Base-by-base conservation (phyloP, 805 yeast species). In the Cyberlindnera misumaiensis region DNA sequence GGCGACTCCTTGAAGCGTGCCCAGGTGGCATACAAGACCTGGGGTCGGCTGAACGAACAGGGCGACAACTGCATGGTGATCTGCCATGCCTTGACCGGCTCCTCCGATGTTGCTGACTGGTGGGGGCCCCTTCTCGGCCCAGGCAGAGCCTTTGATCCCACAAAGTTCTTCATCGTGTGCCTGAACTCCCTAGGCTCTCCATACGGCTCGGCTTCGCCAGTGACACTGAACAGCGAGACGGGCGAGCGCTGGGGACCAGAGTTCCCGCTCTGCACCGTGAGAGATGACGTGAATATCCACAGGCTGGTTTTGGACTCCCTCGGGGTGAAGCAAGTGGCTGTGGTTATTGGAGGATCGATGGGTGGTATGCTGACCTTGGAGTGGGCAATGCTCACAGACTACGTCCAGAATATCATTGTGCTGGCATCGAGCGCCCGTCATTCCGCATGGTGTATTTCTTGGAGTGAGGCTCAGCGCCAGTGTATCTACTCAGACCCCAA, bases 391-490 rank as follows among this genome's bases (percentile, higher is more conserved):
- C 82, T 82, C 4, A 58, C 67, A 2, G 72, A 69, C 2, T 93
- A 75, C 55, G 95, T 93, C 26, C 72, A 72, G 42, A 67, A 73
- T 30, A 67, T 84, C 16, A 80, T 90, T 11, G 90, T 96, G 0
- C 63, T 90, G 38, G 98, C 98, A 2, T 90, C 97, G 0, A 79
- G 94, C 18, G 96, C 97, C 0, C 71, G 94, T 54, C 95, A 89
- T 32, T 83, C 95, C 3, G 98, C 98, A 0, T 93, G 98, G 98
- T 93, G 97, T 49, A 93, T 93, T 30, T 85, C 96, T 4, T 93
- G 98, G 98, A 90, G 95, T 39, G 98, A 93, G 57, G 95, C 98
- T 2, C 98, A 93, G 63, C 74, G 98, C 51, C 98, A 93, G 59
- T 80, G 95, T 46, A 87, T 93, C 22, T 93, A 89, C 62, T 82